phyloP scores from a whole-genome alignment of 352 stramenopile species.

The Globisporangium middletonii region DNA sequence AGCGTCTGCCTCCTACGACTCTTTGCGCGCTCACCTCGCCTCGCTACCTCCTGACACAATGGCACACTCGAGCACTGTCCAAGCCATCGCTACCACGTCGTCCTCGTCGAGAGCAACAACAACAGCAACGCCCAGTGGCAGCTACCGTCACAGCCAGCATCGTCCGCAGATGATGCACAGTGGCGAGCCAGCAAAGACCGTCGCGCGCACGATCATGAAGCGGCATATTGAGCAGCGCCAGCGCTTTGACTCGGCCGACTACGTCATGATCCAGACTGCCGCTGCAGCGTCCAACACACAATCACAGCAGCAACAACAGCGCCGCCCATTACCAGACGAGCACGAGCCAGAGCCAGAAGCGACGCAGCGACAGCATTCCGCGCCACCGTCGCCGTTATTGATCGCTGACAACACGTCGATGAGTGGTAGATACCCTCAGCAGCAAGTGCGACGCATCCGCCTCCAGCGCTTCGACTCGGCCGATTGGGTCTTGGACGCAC shows the following conservation, averaged over 20 bases:
- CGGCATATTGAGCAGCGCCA: constrained; percentile 46
- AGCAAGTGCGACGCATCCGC: constrained; percentile 45
- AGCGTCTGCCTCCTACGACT: neutral
- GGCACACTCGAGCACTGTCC: constrained; percentile 1
- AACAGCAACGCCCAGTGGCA: neutral
- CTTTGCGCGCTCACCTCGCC: neutral
- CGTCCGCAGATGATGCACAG: neutral
- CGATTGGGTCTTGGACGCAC: constrained; percentile 49
- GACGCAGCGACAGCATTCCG: neutral
- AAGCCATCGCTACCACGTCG: constrained; percentile 1
- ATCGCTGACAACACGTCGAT: neutral
- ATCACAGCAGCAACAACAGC: neutral
- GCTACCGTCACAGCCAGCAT: neutral
- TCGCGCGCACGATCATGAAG: constrained; percentile 44
- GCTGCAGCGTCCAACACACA: neutral
- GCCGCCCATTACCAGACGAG: constrained; percentile 1
- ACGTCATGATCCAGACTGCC: constrained; percentile 34
- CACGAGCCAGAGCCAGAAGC: constrained; percentile 12
- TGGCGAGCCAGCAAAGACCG: constrained; percentile 12
- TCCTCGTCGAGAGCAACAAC: neutral
- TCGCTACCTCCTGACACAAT: neutral
- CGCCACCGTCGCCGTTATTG: neutral
- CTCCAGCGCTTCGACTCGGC: constrained; percentile 73
- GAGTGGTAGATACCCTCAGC: constrained; percentile 10
- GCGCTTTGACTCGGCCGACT: constrained; percentile 74